phyloP scores from a whole-genome alignment of 2,329 filamentous ascomycete species.

The Apiospora saccharicola region DNA sequence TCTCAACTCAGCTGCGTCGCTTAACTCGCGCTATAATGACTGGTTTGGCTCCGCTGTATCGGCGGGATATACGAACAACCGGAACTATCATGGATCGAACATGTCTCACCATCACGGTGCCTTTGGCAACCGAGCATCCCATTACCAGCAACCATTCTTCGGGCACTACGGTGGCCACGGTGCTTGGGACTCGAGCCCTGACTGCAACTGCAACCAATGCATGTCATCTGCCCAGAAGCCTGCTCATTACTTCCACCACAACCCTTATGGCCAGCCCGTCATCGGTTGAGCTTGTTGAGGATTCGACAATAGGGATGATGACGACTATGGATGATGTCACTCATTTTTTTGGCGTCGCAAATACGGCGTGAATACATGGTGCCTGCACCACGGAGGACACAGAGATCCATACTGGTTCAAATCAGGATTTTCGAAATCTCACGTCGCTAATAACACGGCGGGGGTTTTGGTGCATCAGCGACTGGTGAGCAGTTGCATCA shows the following conservation, averaged over 20 bases:
- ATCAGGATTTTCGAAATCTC: no score
- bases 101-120: conserved; percentile 40
- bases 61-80: conserved; percentile 41
- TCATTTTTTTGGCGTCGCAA: conserved; percentile 29
- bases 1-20: conserved; percentile 60
- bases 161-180: conserved; percentile 51
- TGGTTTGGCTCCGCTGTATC: conserved; percentile 57
- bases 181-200: conserved; percentile 60
- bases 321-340: conserved; percentile 4
- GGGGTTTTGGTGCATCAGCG: not conserved
- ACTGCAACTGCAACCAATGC: conserved; percentile 59
- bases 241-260: conserved; percentile 55
- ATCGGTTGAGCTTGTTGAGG: conserved; percentile 52
- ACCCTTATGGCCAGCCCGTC: conserved; percentile 62
- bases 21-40: conserved; percentile 64
- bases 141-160: conserved; percentile 54
- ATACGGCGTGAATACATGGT: conserved; percentile 28
- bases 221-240: conserved; percentile 53
- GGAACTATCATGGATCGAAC: conserved; percentile 53
- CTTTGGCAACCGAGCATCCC: conserved; percentile 30
- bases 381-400: not conserved
- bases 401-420: not conserved
- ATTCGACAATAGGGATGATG: not conserved
- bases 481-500: not conserved
- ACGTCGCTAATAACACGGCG: not conserved